A percentile compares a stretch with the other conserved stretches of the same genome.
These are phyloP conservation scores for Geotrichum macrosporum DNA, from an alignment of 1,139 yeast species.

Conservation along the genomic window DNA sequence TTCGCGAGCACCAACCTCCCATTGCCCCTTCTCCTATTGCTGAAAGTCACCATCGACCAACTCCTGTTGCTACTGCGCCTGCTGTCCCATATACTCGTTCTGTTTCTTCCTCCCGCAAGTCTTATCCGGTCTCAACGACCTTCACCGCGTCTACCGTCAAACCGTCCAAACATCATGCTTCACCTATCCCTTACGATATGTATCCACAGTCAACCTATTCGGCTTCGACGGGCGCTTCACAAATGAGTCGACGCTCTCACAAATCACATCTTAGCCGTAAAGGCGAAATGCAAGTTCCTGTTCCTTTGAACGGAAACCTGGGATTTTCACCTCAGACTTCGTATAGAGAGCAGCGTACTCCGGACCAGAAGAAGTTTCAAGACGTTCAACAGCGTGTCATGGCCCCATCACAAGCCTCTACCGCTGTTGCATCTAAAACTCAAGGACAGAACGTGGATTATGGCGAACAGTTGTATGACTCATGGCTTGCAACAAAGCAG, in stretches of 20 bases:
- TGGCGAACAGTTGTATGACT: slow-evolving; percentile 14
- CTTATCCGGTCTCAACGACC: not conserved
- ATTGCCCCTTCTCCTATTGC: not conserved
- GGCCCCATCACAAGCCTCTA: not conserved
- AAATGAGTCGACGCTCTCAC: not conserved
- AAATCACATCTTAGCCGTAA: slow-evolving; percentile 6
- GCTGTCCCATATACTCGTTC: slow-evolving; percentile 4
- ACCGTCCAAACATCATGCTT: not conserved
- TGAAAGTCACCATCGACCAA: not conserved
- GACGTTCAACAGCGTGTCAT: not conserved
- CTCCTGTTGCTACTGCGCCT: not conserved
- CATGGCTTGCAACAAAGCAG: slow-evolving; percentile 16
- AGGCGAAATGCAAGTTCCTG: slow-evolving; percentile 11
- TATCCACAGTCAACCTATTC: slow-evolving; percentile 9
- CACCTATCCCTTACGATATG: slow-evolving; percentile 7
- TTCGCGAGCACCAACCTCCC: not conserved
- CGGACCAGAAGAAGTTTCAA: not conserved
- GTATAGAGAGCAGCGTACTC: not conserved
- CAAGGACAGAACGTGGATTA: slow-evolving; percentile 6
- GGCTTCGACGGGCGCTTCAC: slow-evolving; percentile 3
- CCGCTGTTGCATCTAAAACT: slow-evolving; percentile 4
- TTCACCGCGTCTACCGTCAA: slow-evolving; percentile 3
- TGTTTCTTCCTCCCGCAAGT: not conserved
- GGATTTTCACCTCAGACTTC: slow-evolving; percentile 7
- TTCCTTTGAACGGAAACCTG: slow-evolving; percentile 7